Base-by-base conservation (phyloP, 805 yeast genomes). In the Candida chilensis region DNA sequence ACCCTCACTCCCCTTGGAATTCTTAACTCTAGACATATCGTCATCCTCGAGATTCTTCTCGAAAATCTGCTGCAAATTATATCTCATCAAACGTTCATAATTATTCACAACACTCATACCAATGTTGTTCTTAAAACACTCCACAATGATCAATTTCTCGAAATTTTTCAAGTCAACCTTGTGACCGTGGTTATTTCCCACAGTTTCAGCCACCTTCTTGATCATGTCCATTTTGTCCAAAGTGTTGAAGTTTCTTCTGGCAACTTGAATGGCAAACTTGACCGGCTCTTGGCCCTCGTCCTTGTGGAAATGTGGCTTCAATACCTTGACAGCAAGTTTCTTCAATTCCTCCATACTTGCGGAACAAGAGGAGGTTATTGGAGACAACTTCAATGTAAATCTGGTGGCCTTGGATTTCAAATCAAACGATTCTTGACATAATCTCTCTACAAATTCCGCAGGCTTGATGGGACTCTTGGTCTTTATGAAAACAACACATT, bases 401-500 rank as follows among this genome's bases (percentile, higher is more conserved):
- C 83, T 72, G 3, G 82, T 84, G 42, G 66, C 70, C 49, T 77
- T 86, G 5, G 44, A 45, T 19, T 62, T 61, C 12, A 73, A 55
- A 4, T 65, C 67, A 16, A 52, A 48, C 5, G 79, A 64, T 25
- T 82, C 85, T 22, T 66, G 44, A 49, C 95, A 81, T 2, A 90
- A 55, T 17, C 58, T 56, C 21, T 64, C 60, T 7, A 84, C 90
- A 32, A 92, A 69, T 3, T 61, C 53, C 20, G 77, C 92, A 0
- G 97, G 96, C 15, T 71, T 75, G 5, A 88, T 66, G 1, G 96
- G 95, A 39, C 60, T 69, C 42, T 81, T 72, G 2, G 87, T 74
- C 45, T 94, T 83, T 43, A 87, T 72, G 48, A 90, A 92, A 2
- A 87, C 71, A 26, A 92, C 75, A 53, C 95, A 85, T 49, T 84